A percentile compares a stretch with the other conserved stretches of the same genome.
These are phyloP conservation scores for Cinnamomum chago DNA, from an alignment of 164 flowering plant genomes.

Conservation along the genomic window DNA sequence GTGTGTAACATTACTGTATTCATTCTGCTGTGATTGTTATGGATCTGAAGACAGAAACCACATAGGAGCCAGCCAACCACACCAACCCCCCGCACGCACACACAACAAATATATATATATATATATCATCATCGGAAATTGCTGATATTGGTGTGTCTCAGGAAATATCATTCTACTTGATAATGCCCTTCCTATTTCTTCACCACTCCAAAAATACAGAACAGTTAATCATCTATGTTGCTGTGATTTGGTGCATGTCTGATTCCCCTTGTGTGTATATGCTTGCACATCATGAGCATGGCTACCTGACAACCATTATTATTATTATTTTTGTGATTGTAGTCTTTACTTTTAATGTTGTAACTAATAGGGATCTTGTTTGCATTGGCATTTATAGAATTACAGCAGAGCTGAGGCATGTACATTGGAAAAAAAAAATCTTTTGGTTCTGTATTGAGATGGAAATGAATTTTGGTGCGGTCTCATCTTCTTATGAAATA, in stretches of 20 bases:
- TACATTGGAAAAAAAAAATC: neutral
- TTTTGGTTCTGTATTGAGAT: constrained; percentile 4
- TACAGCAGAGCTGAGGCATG: constrained; percentile 3
- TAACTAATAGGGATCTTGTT: constrained; percentile 8
- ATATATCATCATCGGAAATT: too few relatives aligned
- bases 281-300: neutral
- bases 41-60: too few relatives aligned
- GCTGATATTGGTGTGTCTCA: too few relatives aligned
- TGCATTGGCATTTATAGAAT: constrained; percentile 20
- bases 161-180: too few relatives aligned
- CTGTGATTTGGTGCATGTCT: neutral
- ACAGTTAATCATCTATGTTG: neutral
- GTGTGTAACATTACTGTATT: too few relatives aligned
- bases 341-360: neutral
- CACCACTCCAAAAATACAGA: too few relatives aligned
- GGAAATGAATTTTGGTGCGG: constrained; percentile 30
- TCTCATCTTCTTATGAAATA: constrained; percentile 31
- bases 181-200: too few relatives aligned
- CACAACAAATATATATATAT: too few relatives aligned
- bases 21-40: too few relatives aligned
- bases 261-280: neutral
- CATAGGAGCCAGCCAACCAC: too few relatives aligned
- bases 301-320: neutral
- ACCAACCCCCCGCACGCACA: too few relatives aligned
- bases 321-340: neutral